phyloP scores from a whole-genome alignment of 768 basidiomycete genomes.

The Pleurotus tuber-regium region DNA sequence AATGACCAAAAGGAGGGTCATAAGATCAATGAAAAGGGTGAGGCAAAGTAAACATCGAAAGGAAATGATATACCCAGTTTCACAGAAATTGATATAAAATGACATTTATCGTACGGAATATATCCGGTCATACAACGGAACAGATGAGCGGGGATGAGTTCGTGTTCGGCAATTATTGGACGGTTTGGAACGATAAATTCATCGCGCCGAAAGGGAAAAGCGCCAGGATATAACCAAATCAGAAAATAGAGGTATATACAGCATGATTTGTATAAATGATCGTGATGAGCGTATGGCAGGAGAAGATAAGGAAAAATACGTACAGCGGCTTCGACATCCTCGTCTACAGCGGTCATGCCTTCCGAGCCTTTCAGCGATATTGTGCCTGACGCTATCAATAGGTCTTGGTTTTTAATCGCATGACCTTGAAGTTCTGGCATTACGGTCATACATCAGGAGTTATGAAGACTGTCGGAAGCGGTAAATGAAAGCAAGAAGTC shows the following conservation, averaged over 20 bases:
- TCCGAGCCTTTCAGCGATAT: conserved; percentile 82
- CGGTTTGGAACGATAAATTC: too few species aligned
- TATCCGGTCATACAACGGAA: conserved; percentile 6
- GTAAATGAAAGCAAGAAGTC: conserved; percentile 12
- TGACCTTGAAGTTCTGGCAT: conserved; percentile 88
- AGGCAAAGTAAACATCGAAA: background rate
- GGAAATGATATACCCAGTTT: conserved; percentile 3
- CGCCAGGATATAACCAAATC: background rate
- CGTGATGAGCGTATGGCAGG: conserved; percentile 12
- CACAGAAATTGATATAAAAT: too few species aligned
- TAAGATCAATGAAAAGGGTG: background rate
- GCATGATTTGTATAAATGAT: conserved; percentile 1
- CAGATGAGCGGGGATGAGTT: too few species aligned
- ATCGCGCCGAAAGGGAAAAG: background rate
- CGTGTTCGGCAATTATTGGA: too few species aligned
- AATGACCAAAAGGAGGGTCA: background rate
- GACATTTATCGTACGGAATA: background rate
- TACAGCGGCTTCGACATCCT: conserved; percentile 86
- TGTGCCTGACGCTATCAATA: conserved; percentile 86
- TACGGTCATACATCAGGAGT: conserved; percentile 3
- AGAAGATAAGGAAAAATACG: conserved; percentile 30
- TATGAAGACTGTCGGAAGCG: conserved; percentile 8
- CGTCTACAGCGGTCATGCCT: conserved; percentile 80
- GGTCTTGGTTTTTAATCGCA: conserved; percentile 95
- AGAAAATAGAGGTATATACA: background rate